phyloP scores from a whole-genome alignment of 2,329 filamentous ascomycete species.

The Epichloe festucae region DNA sequence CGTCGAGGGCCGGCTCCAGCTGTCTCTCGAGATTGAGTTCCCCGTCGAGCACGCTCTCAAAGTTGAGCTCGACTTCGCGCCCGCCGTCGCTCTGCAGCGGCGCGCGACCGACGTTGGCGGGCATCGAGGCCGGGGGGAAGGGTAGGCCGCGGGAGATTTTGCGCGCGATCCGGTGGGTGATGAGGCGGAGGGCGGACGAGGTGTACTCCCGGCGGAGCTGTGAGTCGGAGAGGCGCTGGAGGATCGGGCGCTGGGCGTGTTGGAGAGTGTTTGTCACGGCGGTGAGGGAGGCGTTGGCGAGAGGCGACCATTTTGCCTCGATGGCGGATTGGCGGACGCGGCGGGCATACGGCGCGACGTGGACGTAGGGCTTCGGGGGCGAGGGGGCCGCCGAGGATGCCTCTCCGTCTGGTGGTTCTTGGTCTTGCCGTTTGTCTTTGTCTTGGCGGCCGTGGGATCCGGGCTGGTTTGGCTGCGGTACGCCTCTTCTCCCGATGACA shows the following conservation, averaged over 20 bases:
- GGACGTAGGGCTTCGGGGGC: constrained; percentile 29
- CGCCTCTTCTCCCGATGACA: constrained; percentile 5
- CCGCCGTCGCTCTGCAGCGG: constrained; percentile 22
- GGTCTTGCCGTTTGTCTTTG: constrained; percentile 8
- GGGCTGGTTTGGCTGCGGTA: constrained; percentile 5
- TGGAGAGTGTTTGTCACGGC: constrained; percentile 43
- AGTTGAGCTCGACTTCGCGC: constrained; percentile 49
- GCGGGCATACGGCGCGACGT: constrained; percentile 36
- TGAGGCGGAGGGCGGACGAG: constrained; percentile 39
- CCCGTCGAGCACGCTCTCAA: constrained; percentile 50
- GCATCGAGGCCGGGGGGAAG: constrained; percentile 47
- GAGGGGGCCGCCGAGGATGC: constrained; percentile 12
- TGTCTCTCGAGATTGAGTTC: constrained; percentile 41
- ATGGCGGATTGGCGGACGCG: constrained; percentile 51
- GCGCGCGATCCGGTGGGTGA: constrained; percentile 41
- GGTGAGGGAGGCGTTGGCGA: constrained; percentile 40
- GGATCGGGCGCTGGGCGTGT: constrained; percentile 47
- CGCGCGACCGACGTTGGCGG: constrained; percentile 7
- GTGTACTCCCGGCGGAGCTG: constrained; percentile 38
- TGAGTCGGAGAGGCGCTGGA: constrained; percentile 40
- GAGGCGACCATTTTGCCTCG: constrained; percentile 52
- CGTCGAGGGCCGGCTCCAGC: constrained; percentile 50
- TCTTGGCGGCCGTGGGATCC: not conserved
- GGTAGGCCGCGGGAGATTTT: constrained; percentile 48
- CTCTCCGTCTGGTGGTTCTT: constrained; percentile 5